phyloP scores from a whole-genome alignment of 371 early-diverging fungal genomes.

The Mycotypha africana region DNA sequence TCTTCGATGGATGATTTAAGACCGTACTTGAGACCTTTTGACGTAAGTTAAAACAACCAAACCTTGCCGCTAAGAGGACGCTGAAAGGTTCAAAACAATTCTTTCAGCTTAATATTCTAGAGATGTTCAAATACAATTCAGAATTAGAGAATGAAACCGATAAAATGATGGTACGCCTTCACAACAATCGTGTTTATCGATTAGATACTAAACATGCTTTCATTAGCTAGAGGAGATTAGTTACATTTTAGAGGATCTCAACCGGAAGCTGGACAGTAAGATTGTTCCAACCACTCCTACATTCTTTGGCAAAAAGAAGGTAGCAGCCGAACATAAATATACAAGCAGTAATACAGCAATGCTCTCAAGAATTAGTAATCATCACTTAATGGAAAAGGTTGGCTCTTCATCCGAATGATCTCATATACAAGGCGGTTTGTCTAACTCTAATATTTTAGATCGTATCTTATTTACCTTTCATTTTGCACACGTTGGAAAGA shows the following conservation, averaged over 20 bases:
- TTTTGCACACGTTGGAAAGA: constrained; percentile 28
- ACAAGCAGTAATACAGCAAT: constrained; percentile 17
- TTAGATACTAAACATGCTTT: too few relatives aligned
- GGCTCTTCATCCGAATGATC: too few relatives aligned
- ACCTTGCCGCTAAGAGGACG: background rate
- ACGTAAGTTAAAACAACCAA: constrained; percentile 20
- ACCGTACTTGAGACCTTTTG: constrained; percentile 43
- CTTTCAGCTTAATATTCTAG: constrained; percentile 17
- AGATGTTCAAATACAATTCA: constrained; percentile 10
- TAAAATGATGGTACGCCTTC: constrained; percentile 14
- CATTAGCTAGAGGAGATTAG: constrained; percentile 24
- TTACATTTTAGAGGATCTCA: constrained; percentile 50
- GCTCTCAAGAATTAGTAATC: constrained; percentile 29
- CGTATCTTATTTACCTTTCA: constrained; percentile 25
- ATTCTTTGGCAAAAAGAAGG: constrained; percentile 39
- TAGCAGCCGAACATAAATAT: constrained; percentile 4
- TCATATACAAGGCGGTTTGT: too few relatives aligned
- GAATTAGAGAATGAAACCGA: background rate
- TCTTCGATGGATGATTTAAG: constrained; percentile 16
- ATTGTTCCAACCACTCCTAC: constrained; percentile 17
- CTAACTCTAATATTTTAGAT: constrained; percentile 13
- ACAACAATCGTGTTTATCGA: too few relatives aligned
- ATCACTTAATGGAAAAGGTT: constrained; percentile 33
- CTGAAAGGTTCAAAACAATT: too few relatives aligned
- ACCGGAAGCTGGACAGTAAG: constrained; percentile 49